Evolutionary conservation across 179 eudicot species (phyloP).

Genomic region (Silene noctiflora): DNA sequence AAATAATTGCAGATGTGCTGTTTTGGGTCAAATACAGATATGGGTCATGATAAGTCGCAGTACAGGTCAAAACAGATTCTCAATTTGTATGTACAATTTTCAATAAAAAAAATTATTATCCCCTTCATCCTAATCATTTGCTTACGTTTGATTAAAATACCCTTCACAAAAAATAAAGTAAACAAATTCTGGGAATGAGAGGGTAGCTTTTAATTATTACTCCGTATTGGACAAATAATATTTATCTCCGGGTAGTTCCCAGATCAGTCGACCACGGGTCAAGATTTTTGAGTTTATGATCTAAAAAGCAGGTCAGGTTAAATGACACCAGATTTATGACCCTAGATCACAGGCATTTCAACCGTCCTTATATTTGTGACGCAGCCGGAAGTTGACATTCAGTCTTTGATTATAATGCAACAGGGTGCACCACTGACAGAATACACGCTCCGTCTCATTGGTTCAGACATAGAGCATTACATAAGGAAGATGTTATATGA

Average conservation of each 20-base stretch:
- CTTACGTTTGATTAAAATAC: too few relatives aligned
- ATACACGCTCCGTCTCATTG: conserved; percentile 81
- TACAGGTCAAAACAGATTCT: too few relatives aligned
- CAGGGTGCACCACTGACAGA: conserved; percentile 95
- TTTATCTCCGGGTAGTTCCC: too few relatives aligned
- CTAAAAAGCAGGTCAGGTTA: background rate
- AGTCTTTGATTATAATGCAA: background rate
- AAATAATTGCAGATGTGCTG: background rate
- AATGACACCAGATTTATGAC: background rate
- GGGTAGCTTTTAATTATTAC: too few relatives aligned
- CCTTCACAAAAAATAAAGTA: too few relatives aligned
- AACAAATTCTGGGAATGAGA: too few relatives aligned
- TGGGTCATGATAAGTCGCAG: too few relatives aligned
- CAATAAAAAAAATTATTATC: too few relatives aligned
- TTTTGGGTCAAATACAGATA: background rate
- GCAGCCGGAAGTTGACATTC: conserved; percentile 3
- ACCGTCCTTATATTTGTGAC: background rate
- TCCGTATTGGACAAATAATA: too few relatives aligned
- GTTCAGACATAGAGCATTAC: conserved; percentile 88
- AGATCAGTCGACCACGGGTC: too few relatives aligned
- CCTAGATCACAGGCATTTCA: background rate
- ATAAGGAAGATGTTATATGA: conserved; percentile 81
- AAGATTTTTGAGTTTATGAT: background rate
- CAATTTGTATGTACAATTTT: too few relatives aligned
- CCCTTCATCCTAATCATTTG: too few relatives aligned